phyloP scores from a whole-genome alignment of 768 basidiomycete genomes.

The Tricholoma saponaceum region DNA sequence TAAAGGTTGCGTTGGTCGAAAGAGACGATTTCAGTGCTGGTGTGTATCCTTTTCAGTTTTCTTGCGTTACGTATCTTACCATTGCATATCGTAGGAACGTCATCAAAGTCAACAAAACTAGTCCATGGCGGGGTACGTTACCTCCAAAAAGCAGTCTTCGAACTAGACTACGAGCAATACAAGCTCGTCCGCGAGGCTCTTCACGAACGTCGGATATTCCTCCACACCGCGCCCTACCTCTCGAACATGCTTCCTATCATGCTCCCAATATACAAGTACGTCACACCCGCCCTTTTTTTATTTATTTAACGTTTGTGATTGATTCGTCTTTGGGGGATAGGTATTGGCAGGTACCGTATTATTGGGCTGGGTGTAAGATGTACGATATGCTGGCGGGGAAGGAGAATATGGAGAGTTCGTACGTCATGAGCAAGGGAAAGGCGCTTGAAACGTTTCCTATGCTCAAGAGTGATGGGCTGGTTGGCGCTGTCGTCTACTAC shows the following conservation, averaged over 20 bases:
- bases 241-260: conserved; percentile 94
- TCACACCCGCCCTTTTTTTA: conserved; percentile 4
- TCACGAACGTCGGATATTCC: conserved; percentile 88
- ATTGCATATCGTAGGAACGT: conserved; percentile 58
- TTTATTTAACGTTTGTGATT: no score
- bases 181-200: conserved; percentile 96
- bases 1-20: conserved; percentile 92
- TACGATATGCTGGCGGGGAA: conserved; percentile 94
- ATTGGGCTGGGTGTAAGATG: conserved; percentile 92
- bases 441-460: conserved; percentile 95
- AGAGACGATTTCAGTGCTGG: conserved; percentile 89
- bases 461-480: conserved; percentile 88
- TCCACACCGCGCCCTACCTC: conserved; percentile 94
- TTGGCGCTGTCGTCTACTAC: conserved; percentile 95
- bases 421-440: conserved; percentile 92
- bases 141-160: conserved; percentile 93
- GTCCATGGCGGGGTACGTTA: conserved; percentile 98
- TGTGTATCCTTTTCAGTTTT: conserved; percentile 26
- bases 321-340: conserved; percentile 25
- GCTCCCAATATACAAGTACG: conserved; percentile 91
- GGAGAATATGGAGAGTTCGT: conserved; percentile 95
- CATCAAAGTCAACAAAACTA: conserved; percentile 96
- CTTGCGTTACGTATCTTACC: not conserved
- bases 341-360: conserved; percentile 98
- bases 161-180: conserved; percentile 94